Evolutionary conservation across 768 basidiomycete genomes (phyloP).

Genomic region (Lyophyllum semitale): DNA sequence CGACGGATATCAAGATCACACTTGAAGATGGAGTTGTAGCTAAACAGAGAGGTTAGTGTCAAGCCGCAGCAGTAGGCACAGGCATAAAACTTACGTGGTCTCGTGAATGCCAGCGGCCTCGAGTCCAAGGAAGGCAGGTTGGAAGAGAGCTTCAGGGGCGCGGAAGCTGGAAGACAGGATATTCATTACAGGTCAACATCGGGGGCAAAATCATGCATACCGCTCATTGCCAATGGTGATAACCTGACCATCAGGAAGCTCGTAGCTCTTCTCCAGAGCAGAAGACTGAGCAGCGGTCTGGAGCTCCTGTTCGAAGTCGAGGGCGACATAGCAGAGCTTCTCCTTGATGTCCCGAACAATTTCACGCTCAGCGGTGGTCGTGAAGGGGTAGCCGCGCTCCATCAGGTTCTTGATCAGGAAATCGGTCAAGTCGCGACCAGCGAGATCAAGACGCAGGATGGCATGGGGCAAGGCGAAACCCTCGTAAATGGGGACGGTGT

Average conservation of each 20-base stretch:
- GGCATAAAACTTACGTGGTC: conserved; percentile 55
- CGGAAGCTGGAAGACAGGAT: conserved; percentile 71
- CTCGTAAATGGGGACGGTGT: conserved; percentile 97
- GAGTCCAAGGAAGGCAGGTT: conserved; percentile 86
- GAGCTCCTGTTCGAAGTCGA: conserved; percentile 93
- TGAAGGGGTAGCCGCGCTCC: conserved; percentile 94
- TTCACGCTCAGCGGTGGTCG: conserved; percentile 90
- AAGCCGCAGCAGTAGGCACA: conserved; percentile 5
- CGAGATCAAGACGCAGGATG: conserved; percentile 88
- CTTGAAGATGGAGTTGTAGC: conserved; percentile 82
- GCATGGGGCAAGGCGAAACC: conserved; percentile 92
- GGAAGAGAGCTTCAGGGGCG: conserved; percentile 92
- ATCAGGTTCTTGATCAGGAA: conserved; percentile 81
- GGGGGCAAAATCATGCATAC: conserved; percentile 66
- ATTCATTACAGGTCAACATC: conserved; percentile 56
- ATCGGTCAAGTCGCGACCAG: conserved; percentile 90
- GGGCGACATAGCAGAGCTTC: conserved; percentile 93
- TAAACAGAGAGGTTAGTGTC: conserved; percentile 36
- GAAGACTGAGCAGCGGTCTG: conserved; percentile 89
- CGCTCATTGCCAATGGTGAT: conserved; percentile 93
- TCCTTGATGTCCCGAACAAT: conserved; percentile 98
- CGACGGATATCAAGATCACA: conserved; percentile 88
- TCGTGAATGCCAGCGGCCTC: conserved; percentile 93
- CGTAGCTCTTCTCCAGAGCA: conserved; percentile 90
- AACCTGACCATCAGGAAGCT: conserved; percentile 90